phyloP scores from a whole-genome alignment of 2,329 filamentous ascomycete species.

The Colletotrichum camelliae region DNA sequence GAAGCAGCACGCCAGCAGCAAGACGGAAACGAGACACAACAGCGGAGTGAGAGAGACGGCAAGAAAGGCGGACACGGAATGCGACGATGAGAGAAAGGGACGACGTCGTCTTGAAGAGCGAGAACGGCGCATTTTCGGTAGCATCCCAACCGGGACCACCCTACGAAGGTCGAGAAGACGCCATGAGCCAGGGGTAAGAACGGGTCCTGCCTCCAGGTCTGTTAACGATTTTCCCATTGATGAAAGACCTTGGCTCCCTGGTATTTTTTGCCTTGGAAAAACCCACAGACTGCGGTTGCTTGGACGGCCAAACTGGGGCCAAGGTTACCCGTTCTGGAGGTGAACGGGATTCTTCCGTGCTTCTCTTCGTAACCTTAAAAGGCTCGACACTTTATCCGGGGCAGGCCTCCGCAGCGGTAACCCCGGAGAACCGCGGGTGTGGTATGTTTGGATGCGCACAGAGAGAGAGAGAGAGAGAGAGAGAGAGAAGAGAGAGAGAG shows the following conservation, averaged over 20 bases:
- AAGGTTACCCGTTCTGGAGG: slow-evolving; percentile 8
- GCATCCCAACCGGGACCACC: not conserved
- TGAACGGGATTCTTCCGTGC: slow-evolving; percentile 7
- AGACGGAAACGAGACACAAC: not conserved
- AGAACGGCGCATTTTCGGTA: slow-evolving; percentile 6
- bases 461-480: not conserved
- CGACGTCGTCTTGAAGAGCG: not conserved
- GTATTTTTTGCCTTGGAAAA: not conserved
- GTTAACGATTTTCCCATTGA: not conserved
- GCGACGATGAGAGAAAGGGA: not conserved
- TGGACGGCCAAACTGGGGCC: not conserved
- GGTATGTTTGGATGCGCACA: not conserved
- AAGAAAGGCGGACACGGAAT: not conserved
- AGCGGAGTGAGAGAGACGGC: not conserved
- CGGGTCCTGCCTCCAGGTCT: not conserved
- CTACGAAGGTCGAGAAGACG: not conserved
- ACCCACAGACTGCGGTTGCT: slow-evolving; percentile 1
- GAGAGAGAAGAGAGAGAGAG: not conserved
- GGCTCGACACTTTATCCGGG: not conserved
- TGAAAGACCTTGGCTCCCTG: not conserved
- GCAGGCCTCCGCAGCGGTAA: not conserved
- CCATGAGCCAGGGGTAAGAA: not conserved
- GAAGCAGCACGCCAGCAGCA: not conserved
- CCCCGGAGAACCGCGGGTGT: not conserved
- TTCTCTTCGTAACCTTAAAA: slow-evolving; percentile 2